Evolutionary conservation across 768 basidiomycete species (phyloP), one percentile per base, ranked within the genome.

Genomic region (Termitomyces heimii): DNA sequence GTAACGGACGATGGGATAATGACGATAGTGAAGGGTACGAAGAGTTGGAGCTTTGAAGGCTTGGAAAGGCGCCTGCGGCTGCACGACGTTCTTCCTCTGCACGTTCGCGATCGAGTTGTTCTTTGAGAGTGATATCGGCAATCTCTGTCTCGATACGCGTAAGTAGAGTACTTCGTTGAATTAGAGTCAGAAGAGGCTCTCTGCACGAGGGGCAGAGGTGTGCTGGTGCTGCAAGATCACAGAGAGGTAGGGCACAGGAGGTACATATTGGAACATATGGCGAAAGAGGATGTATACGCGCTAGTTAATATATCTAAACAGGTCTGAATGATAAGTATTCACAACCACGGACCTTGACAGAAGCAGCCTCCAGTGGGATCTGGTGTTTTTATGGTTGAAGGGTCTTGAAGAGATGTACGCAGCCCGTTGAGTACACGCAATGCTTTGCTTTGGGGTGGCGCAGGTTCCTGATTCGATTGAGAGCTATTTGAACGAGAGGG

Each of bases 341-440:
- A 43, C 13, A 28, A 4, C 5, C 29, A 62, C 70, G 32, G 53
- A 83, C 86, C 85, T 72, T 82, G 81, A 62, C 87, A 89, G 64
- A 86, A 89, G 63, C 87, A 89, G 0, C 86, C 85, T 4, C 83
- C 82, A 40, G 78, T 80, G 0, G 83, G 79, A 67, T 88, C 85
- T 55, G 31, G 34, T 28, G 31, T 34, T 55, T 70, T 80, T 40
- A 70, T 66, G 0, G 54, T 66, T 0, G 67, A 67, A 3, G 72
- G 65, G 14, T 65, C 66, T 26, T 61, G 66, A 24, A 83, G 66
- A 4, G 70, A 75, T n/a, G 69, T 62, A 32, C 80, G 67, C 40
- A 84, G 68, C 7, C 68, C 62, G 61, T 86, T 83, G 18, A 88
- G 72, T 24, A 59, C 62, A 4, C 68, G 69, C 14, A 88, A 75